Evolutionary conservation across 2,329 filamentous ascomycete genomes (phyloP), one percentile per base, ranked within the genome.

Genomic region (Thelonectria blattea): DNA sequence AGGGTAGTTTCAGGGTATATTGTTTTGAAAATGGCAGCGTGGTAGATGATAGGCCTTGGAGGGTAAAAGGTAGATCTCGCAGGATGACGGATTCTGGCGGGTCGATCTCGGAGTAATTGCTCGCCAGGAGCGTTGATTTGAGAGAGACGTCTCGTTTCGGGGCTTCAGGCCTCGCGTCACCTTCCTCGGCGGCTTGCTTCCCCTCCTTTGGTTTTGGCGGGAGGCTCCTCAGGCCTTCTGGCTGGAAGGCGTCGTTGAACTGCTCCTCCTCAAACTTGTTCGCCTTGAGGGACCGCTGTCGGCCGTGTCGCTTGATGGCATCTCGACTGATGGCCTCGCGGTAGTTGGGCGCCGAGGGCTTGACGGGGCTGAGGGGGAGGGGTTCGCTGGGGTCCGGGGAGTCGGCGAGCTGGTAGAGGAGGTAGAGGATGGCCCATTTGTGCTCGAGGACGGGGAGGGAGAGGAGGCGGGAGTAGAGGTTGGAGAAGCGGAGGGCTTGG

Each of bases 351-450:
- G 74, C 75, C 53, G 71, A 77, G 47, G 71, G 78, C 69, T 73
- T 80, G 66, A 74, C 72, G 9, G 78, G 80, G 56, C 74, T 81
- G 37, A 81, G 67, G n/a, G 80, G 79, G 11, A 79, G 74, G 45
- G 81, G 83, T 55, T 85, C 81, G 67, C 76, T 79, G 2, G 84
- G 83, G 61, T 86, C 81, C 34, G 84, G 82, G 3, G 85, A 87
- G 71, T 93, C 91, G 62, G 91, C 88, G 49, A 97, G 85, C 69
- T 92, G 88, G 74, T 95, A 91, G 43, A 99, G 85, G 43, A 99
- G 87, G 74, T 96, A 96, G 18, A 99, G 83, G 66, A 99, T 97
- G 3, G 91, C 92, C 93, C 93, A 98, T 84, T 99, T 99, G 76
- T 97, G 91, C 71, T 91, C 91, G 46, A 99, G 83, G 6, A 98